These are phyloP conservation scores for Aspergillus coremiiformis DNA, from an alignment of 495 filamentous ascomycete species.

Conservation along the genomic window DNA sequence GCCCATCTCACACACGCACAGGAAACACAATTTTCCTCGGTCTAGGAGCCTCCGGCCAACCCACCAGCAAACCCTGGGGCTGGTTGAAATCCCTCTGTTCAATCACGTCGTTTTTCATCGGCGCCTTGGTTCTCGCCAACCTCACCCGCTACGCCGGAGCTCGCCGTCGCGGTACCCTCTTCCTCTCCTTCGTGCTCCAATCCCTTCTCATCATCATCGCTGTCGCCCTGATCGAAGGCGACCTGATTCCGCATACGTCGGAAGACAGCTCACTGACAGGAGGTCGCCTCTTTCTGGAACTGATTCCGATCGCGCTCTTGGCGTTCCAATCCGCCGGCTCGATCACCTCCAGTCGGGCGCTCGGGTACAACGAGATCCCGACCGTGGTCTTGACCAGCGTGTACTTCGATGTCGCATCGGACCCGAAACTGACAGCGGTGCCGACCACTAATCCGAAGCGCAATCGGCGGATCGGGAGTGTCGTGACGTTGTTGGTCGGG, in stretches of 20 bases:
- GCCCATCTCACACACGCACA: constrained; percentile 12
- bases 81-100: constrained; percentile 59
- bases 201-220: constrained; percentile 48
- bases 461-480: constrained; percentile 52
- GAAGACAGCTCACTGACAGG: constrained; percentile 18
- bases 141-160: constrained; percentile 29
- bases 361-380: constrained; percentile 64
- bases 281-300: constrained; percentile 35
- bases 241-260: constrained; percentile 38
- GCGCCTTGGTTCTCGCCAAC: constrained; percentile 43
- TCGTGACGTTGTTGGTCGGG: constrained; percentile 51
- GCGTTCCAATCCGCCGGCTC: constrained; percentile 66
- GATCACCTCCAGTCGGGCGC: constrained; percentile 54
- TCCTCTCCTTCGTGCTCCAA: constrained; percentile 52
- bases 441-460: constrained; percentile 52
- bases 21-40: constrained; percentile 64
- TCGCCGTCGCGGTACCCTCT: constrained; percentile 45
- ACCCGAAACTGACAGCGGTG: constrained; percentile 44
- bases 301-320: constrained; percentile 55
- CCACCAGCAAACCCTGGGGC: constrained; percentile 45
- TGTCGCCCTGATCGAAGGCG: constrained; percentile 48
- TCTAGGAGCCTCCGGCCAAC: constrained; percentile 49
- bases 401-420: constrained; percentile 59
- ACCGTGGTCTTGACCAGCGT: constrained; percentile 67
- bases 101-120: constrained; percentile 49